phyloP scores from a whole-genome alignment of 2,329 filamentous ascomycete genomes.

The Diaporthe sp. region DNA sequence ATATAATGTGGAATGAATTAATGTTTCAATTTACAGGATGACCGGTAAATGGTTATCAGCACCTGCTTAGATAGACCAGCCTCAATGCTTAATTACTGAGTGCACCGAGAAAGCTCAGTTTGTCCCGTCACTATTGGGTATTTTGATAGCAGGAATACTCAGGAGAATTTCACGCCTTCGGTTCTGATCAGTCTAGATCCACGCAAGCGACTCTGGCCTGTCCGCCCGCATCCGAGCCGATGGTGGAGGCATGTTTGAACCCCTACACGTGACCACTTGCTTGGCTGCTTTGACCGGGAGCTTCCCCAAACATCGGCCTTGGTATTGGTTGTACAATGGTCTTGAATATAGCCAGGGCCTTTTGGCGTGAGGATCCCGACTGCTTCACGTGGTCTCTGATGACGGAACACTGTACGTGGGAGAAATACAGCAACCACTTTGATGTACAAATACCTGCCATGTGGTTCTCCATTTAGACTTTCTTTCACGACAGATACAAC shows the following conservation, averaged over 20 bases:
- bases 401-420: background rate
- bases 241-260: background rate
- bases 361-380: background rate
- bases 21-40: too few species aligned
- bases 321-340: too few species aligned
- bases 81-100: too few species aligned
- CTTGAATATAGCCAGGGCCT: too few species aligned
- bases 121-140: too few species aligned
- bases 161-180: background rate
- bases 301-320: background rate
- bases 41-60: too few species aligned
- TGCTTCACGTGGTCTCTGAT: background rate
- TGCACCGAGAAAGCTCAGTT: too few species aligned
- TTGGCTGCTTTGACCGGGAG: background rate
- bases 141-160: too few species aligned
- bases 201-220: background rate
- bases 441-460: background rate
- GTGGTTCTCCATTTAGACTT: too few species aligned
- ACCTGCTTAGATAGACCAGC: too few species aligned
- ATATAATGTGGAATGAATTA: too few species aligned
- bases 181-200: background rate
- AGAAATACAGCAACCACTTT: background rate
- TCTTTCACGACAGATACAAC: too few species aligned
- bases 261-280: background rate
- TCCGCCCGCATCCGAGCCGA: conserved; percentile 13